Evolutionary conservation across 352 stramenopile species (phyloP).

Genomic region (Globisporangium cylindrosporum): DNA sequence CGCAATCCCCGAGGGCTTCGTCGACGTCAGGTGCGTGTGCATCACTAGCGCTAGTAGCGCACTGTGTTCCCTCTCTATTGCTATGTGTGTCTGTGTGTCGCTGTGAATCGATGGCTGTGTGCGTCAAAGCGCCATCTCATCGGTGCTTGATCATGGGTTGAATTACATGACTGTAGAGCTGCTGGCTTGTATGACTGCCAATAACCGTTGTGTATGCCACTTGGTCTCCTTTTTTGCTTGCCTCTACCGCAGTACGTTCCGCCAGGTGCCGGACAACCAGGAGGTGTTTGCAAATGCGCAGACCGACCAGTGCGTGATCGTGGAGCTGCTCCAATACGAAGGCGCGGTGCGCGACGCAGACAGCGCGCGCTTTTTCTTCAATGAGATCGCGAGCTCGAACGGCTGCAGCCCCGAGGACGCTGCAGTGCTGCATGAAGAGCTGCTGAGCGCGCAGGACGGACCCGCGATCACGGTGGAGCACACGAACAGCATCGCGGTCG

Average conservation of each 20-base stretch:
- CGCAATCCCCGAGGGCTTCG: conserved; percentile 67
- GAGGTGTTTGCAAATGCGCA: conserved; percentile 82
- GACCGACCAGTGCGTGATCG: conserved; percentile 81
- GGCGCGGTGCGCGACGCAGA: conserved; percentile 34
- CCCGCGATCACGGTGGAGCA: conserved; percentile 39
- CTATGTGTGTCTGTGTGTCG: background rate
- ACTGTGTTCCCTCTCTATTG: background rate
- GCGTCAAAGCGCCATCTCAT: background rate
- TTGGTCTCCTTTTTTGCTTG: background rate
- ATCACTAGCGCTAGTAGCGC: background rate
- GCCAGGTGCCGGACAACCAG: conserved; percentile 86
- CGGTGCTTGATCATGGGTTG: background rate
- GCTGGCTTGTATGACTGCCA: background rate
- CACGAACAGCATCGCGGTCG: conserved; percentile 49
- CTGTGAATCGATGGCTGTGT: background rate
- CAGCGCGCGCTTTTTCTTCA: conserved; percentile 79
- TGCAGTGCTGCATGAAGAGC: conserved; percentile 43
- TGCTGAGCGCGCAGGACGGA: conserved; percentile 23
- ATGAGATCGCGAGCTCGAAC: conserved; percentile 81
- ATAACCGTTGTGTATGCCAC: background rate
- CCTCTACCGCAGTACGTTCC: conserved; percentile 45
- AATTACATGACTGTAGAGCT: background rate
- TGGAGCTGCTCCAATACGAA: conserved; percentile 80
- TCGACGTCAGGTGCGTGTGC: conserved; percentile 63
- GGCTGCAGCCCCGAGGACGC: conserved; percentile 60